Base-by-base conservation (phyloP, 208 protist genomes). In the Strigomonas culicis region DNA sequence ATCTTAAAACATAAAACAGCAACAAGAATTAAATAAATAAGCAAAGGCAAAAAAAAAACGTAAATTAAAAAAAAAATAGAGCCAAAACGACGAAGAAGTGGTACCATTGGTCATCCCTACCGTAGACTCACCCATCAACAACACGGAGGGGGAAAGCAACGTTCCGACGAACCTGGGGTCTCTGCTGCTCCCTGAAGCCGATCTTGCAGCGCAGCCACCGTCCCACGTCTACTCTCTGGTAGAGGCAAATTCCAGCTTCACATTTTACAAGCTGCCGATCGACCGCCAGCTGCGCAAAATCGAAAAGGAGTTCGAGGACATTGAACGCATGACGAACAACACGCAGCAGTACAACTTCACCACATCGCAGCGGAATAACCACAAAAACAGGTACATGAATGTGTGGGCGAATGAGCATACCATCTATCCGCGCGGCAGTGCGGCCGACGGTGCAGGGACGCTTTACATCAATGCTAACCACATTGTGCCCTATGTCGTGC, bases 341-440 rank as follows among this genome's bases (percentile, higher is more conserved):
- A 65, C 70, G 34, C 53, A 70, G 27, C 56, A 59, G 47, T 84
- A 88, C 55, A 80, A 83, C 63, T 93, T 93, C 58, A 74, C 66
- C 50, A 84, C 80, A 0, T 81, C 84, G 11, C 52, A 77, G 55
- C 53, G 65, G 27, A 75, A 83, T 55, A 58, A 58, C 13, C 53
- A 71, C 10, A 77, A 82, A 49, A 95, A 95, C 56, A 75, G 89
- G 22, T 95, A 95, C 69, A 63, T 84, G 4, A 82, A 95, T 63
- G 81, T 95, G 19, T 66, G 90, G 43, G 84, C 89, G 11, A 92
- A 86, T 66, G 89, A 95, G 66, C 52, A 77, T 17, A 91, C 80
- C 15, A 62, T 95, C 39, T 94, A 88, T 31, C 88, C 88, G 17
- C 64, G 68, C 15, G 22, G 15, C 3, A 10, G n/a, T 0, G 58